Conservation (phyloP, 495 filamentous ascomycete genomes). For the Apodospora peruviana region DNA sequence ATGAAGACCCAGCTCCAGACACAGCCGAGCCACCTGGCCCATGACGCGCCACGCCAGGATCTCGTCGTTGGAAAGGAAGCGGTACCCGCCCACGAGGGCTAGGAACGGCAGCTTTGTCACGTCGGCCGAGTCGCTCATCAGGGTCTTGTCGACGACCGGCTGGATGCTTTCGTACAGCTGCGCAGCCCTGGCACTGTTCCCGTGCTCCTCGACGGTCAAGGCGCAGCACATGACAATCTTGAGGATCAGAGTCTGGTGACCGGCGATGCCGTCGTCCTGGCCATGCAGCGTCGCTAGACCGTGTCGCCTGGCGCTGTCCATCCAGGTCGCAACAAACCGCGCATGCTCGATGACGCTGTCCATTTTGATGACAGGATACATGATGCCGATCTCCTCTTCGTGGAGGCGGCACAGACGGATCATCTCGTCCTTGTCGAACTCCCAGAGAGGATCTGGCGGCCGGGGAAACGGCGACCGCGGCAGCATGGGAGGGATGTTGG, state of each 20-base stretch:
- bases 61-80: conserved; percentile 79
- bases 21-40: conserved; percentile 68
- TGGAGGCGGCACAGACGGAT: conserved; percentile 65
- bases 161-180: conserved; percentile 67
- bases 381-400: conserved; percentile 78
- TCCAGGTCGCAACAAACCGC: conserved; percentile 60
- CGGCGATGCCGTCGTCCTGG: conserved; percentile 57
- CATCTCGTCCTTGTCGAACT: conserved; percentile 64
- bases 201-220: conserved; percentile 66
- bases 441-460: conserved; percentile 65
- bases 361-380: conserved; percentile 79
- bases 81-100: conserved; percentile 72
- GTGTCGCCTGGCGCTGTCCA: conserved; percentile 43
- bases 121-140: conserved; percentile 60
- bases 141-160: conserved; percentile 59
- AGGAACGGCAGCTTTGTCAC: conserved; percentile 68
- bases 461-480: conserved; percentile 33
- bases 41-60: conserved; percentile 73
- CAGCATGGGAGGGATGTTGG: conserved; percentile 28
- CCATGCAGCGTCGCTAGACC: conserved; percentile 14
- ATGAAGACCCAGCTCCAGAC: conserved; percentile 76
- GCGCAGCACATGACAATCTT: conserved; percentile 77
- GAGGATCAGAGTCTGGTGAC: conserved; percentile 62
- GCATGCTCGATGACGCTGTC: conserved; percentile 59
- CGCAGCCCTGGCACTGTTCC: conserved; percentile 66